Base-by-base conservation (phyloP, 2,329 filamentous ascomycete genomes). In the Lanzia echinophila region DNA sequence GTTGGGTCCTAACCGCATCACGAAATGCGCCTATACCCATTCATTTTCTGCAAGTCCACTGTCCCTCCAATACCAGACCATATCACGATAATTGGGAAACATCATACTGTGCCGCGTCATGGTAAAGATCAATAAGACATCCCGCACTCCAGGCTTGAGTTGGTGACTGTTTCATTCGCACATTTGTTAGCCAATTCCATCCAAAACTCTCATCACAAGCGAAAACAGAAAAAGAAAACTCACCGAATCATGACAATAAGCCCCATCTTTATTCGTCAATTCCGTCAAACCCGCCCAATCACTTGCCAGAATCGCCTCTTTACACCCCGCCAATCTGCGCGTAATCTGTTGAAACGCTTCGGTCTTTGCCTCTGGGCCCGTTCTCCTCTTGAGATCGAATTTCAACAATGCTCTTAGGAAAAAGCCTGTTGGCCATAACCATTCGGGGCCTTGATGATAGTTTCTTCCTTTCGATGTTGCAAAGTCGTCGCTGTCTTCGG, bases 401-500 rank as follows among this genome's bases (percentile, higher is more conserved):
- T 90, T 88, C 59, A 99, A 79, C 60, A 99, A 75, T 1, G 94
- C 94, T 47, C 95, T 84, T 20, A 96, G 77, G 77, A 96, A 99
- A 75, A 90, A 99, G 4, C 94, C 94, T 1, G 90, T 92, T 0
- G 92, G 95, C 94, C 94, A 99, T 22, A 96, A 74, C 94, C 94
- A 99, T 70, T 99, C 94, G 0, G 94, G 95, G 4, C 94, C 94
- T 70, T 97, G 92, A 70, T 99, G 94, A 72, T 99, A 99, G 72
- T 97, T 99, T 54, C 94, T 81, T 47, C 94, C 94, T 72, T 97
- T 97, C 63, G 87, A 84, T 0, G 92, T 97, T 11, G 88, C 82
- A 66, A 96, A 97, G 70, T 97, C 88, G 12, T 82, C 83, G 56
- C 86, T 92, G 71, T 99, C 94, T 66, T 97, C 92, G 62, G 86